Evolutionary conservation across 2,329 filamentous ascomycete species (phyloP), one percentile per base, ranked within the genome.

Genomic region (Alternaria metachromatica): DNA sequence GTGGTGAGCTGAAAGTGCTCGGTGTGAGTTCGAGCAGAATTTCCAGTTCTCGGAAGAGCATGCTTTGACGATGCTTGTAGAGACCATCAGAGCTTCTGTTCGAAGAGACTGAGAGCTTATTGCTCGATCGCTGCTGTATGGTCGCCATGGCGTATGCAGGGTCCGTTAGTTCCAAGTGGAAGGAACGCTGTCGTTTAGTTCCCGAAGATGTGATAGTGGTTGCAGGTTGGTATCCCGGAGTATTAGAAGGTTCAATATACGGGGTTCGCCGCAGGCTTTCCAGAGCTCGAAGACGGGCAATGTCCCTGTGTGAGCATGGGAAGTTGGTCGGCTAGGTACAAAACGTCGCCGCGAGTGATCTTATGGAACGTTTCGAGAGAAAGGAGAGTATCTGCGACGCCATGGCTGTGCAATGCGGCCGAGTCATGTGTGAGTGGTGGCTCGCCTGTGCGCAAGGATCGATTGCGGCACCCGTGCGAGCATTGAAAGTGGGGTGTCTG

Each of bases 11-110:
- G 61, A 79, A 70, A 18, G 71, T 73, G 55, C 75, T 72, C 9
- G 77, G 76, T 6, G 71, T 75, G n/a, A 78, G 67, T 60, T 79
- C 74, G 11, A 79, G 71, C 6, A 79, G 66, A 12, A 76, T 61
- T 53, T 78, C 77, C 11, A 79, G 67, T 46, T 79, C 76, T 46
- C 77, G 69, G 49, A 73, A 69, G 25, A 79, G 74, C 44, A 74
- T 68, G 41, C 74, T 77, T 62, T 79, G 77, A 28, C 77, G 77
- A 8, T 74, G 60, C n/a, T 64, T 58, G 56, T 74, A 75, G 26
- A 70, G 69, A 8, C 75, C 76, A 41, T 74, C 72, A 2, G 67
- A 61, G 60, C 73, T 76, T 28, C 66, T 57, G 33, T 67, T 66
- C 55, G 75, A 75, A 21, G 70, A 48, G n/a, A 72, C 53, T 5